Conservation (phyloP, 2,329 filamentous ascomycete species). For the Phyllosticta capitalensis region DNA sequence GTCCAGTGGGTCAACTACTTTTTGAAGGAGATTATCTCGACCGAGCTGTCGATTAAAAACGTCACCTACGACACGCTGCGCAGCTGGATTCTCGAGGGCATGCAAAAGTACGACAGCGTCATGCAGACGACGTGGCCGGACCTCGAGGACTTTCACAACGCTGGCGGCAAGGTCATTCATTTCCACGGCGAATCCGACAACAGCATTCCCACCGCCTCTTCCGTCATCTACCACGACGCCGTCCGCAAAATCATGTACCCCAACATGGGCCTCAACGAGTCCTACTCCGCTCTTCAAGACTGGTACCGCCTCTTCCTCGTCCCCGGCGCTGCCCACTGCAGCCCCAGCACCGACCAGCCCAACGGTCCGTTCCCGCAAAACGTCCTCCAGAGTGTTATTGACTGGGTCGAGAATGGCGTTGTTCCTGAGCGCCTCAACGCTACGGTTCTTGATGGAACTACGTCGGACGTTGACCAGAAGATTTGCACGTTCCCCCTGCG, state of each 20-base stretch:
- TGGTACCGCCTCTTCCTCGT: conserved; percentile 49
- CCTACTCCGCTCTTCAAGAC: conserved; percentile 34
- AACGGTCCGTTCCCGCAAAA: conserved; percentile 34
- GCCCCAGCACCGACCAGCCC: not conserved
- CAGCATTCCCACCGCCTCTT: conserved; percentile 44
- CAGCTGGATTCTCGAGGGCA: conserved; percentile 42
- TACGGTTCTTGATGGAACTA: too few relatives aligned
- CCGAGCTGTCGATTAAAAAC: not conserved
- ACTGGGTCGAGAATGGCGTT: conserved; percentile 44
- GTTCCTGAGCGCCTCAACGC: conserved; percentile 37
- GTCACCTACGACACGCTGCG: conserved; percentile 49
- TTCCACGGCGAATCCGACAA: conserved; percentile 48
- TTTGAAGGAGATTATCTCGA: conserved; percentile 20
- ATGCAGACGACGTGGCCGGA: conserved; percentile 47
- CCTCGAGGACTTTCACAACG: conserved; percentile 38
- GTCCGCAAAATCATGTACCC: conserved; percentile 44
- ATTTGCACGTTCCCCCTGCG: conserved; percentile 37
- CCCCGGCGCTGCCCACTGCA: conserved; percentile 45
- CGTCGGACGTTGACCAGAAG: conserved; percentile 28
- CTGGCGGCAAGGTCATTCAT: conserved; percentile 48
- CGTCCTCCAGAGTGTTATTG: conserved; percentile 39
- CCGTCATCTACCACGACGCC: conserved; percentile 46
- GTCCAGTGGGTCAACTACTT: conserved; percentile 36
- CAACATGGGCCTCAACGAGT: conserved; percentile 28
- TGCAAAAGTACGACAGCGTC: conserved; percentile 40